Percentiles rank a stretch among this genome's conserved stretches.
These are phyloP conservation scores for Sanghuangporus weigelae DNA, from an alignment of 1,284 basidiomycete genomes.

Conservation along the genomic window DNA sequence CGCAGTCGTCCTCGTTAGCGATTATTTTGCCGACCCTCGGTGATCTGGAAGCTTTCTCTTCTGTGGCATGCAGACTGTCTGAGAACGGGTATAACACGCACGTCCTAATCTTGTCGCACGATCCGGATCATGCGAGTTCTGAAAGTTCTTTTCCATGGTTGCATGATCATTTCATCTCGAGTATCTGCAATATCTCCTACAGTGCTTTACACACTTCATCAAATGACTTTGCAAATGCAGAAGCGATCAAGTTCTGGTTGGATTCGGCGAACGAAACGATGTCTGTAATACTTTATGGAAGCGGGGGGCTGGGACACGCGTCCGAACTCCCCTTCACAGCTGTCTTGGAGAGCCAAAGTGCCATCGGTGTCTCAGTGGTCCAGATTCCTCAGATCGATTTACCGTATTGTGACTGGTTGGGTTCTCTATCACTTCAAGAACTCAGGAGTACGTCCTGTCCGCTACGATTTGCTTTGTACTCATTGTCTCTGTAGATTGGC, in stretches of 20 bases:
- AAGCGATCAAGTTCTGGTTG: constrained; percentile 16
- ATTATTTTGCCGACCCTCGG: constrained; percentile 34
- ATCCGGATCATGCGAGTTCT: constrained; percentile 21
- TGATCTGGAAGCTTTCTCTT: constrained; percentile 37
- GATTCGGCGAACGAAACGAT: constrained; percentile 9
- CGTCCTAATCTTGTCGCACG: constrained; percentile 29
- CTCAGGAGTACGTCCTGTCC: constrained; percentile 42
- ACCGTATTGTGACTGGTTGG: constrained; percentile 59
- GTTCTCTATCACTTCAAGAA: constrained; percentile 47
- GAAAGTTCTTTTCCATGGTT: constrained; percentile 19
- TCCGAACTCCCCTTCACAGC: constrained; percentile 8
- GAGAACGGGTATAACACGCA: constrained; percentile 31
- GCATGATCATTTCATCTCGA: constrained; percentile 12
- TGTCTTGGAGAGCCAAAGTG: constrained; percentile 13
- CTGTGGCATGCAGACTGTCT: constrained; percentile 42
- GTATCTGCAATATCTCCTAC: constrained; percentile 10
- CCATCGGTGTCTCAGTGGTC: constrained; percentile 32
- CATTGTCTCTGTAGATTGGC: constrained; percentile 54
- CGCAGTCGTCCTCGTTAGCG: constrained; percentile 26
- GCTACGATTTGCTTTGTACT: background rate
- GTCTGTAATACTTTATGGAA: constrained; percentile 11
- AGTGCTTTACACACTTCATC: constrained; percentile 13
- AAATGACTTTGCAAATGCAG: constrained; percentile 14
- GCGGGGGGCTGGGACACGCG: background rate
- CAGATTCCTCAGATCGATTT: constrained; percentile 50